A percentile compares a stretch with the other conserved stretches of the same genome.
Evolutionary conservation across 2,329 filamentous ascomycete genomes (phyloP).

Genomic region (Aureobasidium leucospermi): DNA sequence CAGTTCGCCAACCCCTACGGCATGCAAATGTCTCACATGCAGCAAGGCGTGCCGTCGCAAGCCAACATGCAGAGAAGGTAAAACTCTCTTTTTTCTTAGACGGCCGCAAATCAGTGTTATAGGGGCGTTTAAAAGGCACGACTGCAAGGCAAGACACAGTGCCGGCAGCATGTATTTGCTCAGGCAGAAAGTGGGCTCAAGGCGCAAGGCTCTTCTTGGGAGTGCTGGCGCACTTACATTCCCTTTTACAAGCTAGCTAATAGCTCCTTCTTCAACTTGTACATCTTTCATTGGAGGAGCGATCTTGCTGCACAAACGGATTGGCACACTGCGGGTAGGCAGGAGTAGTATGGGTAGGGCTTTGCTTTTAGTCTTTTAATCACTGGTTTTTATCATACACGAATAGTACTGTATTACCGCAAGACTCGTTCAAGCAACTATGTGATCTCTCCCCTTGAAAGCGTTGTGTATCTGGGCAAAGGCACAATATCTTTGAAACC

Average conservation of each 20-base stretch:
- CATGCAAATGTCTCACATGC: conserved; percentile 35
- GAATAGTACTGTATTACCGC: not conserved
- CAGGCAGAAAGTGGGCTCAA: not conserved
- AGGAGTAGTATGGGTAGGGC: not conserved
- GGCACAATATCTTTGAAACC: no score
- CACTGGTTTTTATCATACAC: not conserved
- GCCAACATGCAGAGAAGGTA: conserved; percentile 30
- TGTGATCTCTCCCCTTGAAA: no score
- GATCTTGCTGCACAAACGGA: conserved; percentile 5
- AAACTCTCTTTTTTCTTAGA: not conserved
- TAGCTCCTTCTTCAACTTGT: conserved; percentile 1
- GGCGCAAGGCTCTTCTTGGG: not conserved
- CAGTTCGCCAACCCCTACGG: conserved; percentile 42
- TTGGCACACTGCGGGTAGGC: conserved; percentile 1
- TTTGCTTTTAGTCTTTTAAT: conserved; percentile 4
- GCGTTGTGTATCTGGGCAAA: no score
- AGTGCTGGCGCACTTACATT: not conserved
- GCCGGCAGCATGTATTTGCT: not conserved
- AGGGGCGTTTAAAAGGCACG: conserved; percentile 11
- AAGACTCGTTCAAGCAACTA: not conserved
- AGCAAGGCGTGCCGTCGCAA: conserved; percentile 25
- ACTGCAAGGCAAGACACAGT: not conserved
- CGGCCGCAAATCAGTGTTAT: not conserved
- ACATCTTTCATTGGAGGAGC: conserved; percentile 3
- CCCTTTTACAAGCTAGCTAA: not conserved